A percentile compares a stretch with the other conserved stretches of the same genome.
These are phyloP conservation scores for Hygrophoropsis aurantiaca DNA, from an alignment of 768 basidiomycete genomes.

Conservation along the genomic window DNA sequence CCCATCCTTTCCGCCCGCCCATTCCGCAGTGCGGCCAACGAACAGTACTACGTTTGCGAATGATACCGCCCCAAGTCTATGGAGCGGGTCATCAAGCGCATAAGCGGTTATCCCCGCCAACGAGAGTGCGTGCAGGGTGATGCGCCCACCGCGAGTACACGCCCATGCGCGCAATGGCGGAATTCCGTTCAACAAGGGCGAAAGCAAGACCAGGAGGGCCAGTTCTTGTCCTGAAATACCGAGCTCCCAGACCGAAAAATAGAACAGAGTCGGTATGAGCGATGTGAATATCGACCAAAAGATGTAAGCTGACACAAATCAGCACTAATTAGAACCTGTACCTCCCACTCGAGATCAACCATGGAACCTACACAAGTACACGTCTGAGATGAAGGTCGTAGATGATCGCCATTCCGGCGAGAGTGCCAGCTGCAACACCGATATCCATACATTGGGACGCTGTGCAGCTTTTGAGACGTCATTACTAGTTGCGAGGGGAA, in stretches of 20 bases:
- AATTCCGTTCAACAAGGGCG: constrained; percentile 61
- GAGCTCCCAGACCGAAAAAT: constrained; percentile 91
- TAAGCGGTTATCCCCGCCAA: constrained; percentile 57
- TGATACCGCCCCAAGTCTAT: constrained; percentile 58
- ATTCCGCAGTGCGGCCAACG: constrained; percentile 51
- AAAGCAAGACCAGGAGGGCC: constrained; percentile 67
- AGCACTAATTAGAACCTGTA: neutral
- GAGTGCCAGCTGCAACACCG: neutral
- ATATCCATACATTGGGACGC: no score
- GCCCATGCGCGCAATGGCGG: constrained; percentile 45
- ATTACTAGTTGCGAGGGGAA: no score
- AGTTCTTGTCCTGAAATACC: constrained; percentile 83
- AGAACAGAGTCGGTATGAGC: constrained; percentile 79
- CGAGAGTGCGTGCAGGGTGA: constrained; percentile 47
- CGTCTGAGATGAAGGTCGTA: constrained; percentile 40
- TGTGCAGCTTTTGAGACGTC: no score
- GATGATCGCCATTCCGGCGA: constrained; percentile 10
- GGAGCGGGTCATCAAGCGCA: constrained; percentile 45
- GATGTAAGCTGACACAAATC: constrained; percentile 54
- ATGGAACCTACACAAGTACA: constrained; percentile 53
- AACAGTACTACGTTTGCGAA: constrained; percentile 51
- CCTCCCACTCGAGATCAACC: constrained; percentile 2
- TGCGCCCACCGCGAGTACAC: constrained; percentile 47
- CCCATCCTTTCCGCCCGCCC: constrained; percentile 42
- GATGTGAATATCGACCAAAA: constrained; percentile 85